Evolutionary conservation across 441 rosid genomes (phyloP), one percentile per base, ranked within the genome.

Genomic region (Syzygium malaccense): DNA sequence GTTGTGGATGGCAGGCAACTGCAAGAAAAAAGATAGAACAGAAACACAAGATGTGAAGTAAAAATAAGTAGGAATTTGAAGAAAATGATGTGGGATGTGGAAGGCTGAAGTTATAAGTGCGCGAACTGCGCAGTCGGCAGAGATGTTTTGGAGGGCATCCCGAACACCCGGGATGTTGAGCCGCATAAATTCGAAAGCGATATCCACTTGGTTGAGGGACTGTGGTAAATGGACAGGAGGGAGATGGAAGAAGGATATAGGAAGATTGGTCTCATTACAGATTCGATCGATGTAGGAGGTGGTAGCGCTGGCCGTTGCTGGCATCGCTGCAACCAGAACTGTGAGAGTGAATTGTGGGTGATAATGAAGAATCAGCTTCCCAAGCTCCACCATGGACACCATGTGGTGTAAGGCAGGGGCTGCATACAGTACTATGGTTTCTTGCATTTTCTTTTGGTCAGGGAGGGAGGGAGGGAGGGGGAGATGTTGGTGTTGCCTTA

Each of bases 341-440:
- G 85, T 87, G 56, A 87, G 68, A 84, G 57, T 32, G 62, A 85
- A 78, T 56, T 54, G 23, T 10, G 91, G 85, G 37, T 26, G 53
- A 58, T 75, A 55, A 25, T 79, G 58, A 54, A 85, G 88, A 33
- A 89, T 89, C 33, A 87, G 89, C 88, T 89, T 89, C 41, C 89
- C 86, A 4, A 87, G 91, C 64, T 87, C 89, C 48, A 89, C 88
- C 84, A 85, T 28, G 11, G 88, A 78, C 57, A 89, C 58, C 87
- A 87, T 4, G 51, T 75, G 91, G 88, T 78, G 86, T 28, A 89
- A 85, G 48, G 51, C 80, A 26, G 91, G 91, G 79, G 80, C 79
- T 53, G 89, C 89, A 15, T 85, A 85, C 14, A 87, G 57, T 10
- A 25, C 89, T 41, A 85, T 75, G 75, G 83, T 62, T 85, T 87